These are phyloP conservation scores for Phalaenopsis equestris DNA, from an alignment of 106 monocot genomes.

Conservation along the genomic window DNA sequence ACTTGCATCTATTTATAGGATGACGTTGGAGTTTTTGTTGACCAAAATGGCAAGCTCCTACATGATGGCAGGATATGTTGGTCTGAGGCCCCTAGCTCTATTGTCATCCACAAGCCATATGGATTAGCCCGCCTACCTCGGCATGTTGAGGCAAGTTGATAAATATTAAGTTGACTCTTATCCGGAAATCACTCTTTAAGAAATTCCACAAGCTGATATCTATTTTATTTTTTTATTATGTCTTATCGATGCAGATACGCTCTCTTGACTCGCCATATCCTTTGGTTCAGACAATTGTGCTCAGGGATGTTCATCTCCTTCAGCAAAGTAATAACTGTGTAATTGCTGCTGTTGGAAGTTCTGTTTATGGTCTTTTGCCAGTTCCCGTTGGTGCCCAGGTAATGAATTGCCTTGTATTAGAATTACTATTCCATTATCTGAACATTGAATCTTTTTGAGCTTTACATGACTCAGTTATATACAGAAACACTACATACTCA, in stretches of 20 bases:
- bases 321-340: slow-evolving; percentile 58
- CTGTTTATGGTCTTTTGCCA: slow-evolving; percentile 77
- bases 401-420: background rate
- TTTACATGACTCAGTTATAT: background rate
- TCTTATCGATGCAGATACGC: slow-evolving; percentile 55
- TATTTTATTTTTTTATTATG: background rate
- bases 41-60: slow-evolving; percentile 96
- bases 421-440: background rate
- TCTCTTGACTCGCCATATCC: slow-evolving; percentile 83
- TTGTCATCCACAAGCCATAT: slow-evolving; percentile 80
- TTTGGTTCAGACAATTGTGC: slow-evolving; percentile 79
- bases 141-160: slow-evolving; percentile 56
- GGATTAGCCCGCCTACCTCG: slow-evolving; percentile 70
- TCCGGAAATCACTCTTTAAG: slow-evolving; percentile 2
- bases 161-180: background rate
- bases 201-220: background rate
- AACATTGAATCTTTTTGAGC: background rate
- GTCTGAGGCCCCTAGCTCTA: slow-evolving; percentile 77
- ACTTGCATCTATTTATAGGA: slow-evolving; percentile 43
- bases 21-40: slow-evolving; percentile 96
- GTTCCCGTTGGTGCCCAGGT: slow-evolving; percentile 98
- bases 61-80: slow-evolving; percentile 96
- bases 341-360: slow-evolving; percentile 65
- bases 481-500: background rate
- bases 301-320: slow-evolving; percentile 81